Evolutionary conservation across 176 grass and related monocot species (phyloP).

Genomic region (Eremochloa ophiuroides): DNA sequence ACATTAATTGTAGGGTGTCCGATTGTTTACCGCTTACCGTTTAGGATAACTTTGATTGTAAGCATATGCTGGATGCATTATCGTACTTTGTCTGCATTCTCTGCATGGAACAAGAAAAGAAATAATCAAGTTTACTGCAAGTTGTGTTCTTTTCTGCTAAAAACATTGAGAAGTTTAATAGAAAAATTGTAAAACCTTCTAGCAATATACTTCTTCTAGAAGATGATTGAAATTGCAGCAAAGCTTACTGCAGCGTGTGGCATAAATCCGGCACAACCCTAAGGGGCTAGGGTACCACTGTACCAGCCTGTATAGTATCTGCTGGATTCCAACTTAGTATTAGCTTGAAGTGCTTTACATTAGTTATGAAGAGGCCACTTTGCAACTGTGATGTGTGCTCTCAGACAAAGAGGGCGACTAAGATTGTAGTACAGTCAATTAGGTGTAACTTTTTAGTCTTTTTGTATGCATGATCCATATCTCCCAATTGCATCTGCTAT

Average conservation of each 20-base stretch:
- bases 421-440: not conserved
- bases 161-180: not conserved
- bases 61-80: not conserved
- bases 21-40: not conserved
- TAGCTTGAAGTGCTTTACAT: not conserved
- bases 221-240: constrained; percentile 1
- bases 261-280: not conserved
- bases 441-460: not conserved
- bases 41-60: not conserved
- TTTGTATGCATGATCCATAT: not conserved
- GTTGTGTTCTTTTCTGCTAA: constrained; percentile 1
- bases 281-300: not conserved
- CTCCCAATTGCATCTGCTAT: not conserved
- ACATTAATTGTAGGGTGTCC: not conserved
- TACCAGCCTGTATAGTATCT: not conserved
- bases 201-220: not conserved
- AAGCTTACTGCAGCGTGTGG: not conserved
- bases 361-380: not conserved
- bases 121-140: not conserved
- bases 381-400: not conserved
- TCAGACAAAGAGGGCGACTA: not conserved
- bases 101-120: not conserved
- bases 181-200: not conserved
- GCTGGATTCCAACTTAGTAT: not conserved
- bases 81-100: not conserved